These are phyloP conservation scores for Ceratobasidium sp. DNA, from an alignment of 1,284 basidiomycete genomes.

Conservation along the genomic window DNA sequence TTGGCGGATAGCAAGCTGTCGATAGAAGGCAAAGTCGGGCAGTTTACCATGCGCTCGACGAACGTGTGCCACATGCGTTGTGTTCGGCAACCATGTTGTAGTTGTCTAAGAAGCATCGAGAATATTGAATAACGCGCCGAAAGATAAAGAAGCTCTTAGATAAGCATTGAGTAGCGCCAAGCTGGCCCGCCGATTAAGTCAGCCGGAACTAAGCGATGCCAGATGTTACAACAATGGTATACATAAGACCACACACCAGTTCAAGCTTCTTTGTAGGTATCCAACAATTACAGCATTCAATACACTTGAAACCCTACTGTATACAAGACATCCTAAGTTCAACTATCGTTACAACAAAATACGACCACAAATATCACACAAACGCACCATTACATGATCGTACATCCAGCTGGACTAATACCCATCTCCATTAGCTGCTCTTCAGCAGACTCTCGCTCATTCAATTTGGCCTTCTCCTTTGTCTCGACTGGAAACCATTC, in stretches of 20 bases:
- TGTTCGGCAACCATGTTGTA: constrained; percentile 14
- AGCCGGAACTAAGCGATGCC: neutral
- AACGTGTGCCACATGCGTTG: constrained; percentile 38
- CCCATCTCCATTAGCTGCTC: constrained; percentile 80
- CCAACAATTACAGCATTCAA: too few relatives aligned
- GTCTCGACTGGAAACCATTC: constrained; percentile 94
- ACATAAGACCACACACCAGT: neutral
- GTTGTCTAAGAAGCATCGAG: constrained; percentile 12
- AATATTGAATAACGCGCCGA: constrained; percentile 15
- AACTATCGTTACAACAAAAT: neutral
- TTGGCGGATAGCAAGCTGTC: constrained; percentile 8
- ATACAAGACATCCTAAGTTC: too few relatives aligned
- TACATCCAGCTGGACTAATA: constrained; percentile 26
- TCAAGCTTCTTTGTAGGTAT: neutral
- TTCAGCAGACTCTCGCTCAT: constrained; percentile 79
- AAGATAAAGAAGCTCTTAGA: neutral
- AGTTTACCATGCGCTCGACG: constrained; percentile 22
- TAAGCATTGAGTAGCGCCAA: neutral
- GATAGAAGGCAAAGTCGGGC: constrained; percentile 14
- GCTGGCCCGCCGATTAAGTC: constrained; percentile 11
- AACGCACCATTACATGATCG: neutral
- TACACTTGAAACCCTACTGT: too few relatives aligned
- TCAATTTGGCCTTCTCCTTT: constrained; percentile 79
- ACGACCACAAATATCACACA: neutral
- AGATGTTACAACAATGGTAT: constrained; percentile 7